Conservation (phyloP, 1,284 basidiomycete genomes). For the Heliocybe sulcata region DNA sequence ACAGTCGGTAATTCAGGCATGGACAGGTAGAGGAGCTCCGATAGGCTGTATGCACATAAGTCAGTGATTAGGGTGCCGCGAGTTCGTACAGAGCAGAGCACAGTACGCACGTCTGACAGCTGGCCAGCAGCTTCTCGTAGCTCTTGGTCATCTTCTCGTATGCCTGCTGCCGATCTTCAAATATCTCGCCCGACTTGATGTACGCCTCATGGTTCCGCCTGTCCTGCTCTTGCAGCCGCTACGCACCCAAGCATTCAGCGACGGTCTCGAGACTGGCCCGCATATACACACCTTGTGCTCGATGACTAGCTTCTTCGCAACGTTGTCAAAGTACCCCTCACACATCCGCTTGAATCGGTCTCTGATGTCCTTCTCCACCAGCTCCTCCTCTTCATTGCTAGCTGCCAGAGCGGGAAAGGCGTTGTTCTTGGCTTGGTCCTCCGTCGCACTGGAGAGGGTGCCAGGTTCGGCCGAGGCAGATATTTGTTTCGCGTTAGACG, state of each 20-base stretch:
- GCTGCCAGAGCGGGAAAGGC: conserved; percentile 30
- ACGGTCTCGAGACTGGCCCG: background rate
- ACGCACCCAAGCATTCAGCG: conserved; percentile 2
- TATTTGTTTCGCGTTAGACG: conserved; percentile 45
- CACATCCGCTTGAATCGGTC: conserved; percentile 91
- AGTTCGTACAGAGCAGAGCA: background rate
- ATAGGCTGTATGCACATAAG: conserved; percentile 46
- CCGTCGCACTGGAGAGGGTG: conserved; percentile 37
- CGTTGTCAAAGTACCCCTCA: conserved; percentile 87
- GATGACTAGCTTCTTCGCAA: conserved; percentile 85
- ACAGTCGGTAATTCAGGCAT: conserved; percentile 79
- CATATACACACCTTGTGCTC: conserved; percentile 75
- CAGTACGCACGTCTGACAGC: conserved; percentile 68
- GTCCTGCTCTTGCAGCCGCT: conserved; percentile 96
- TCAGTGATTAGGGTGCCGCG: background rate
- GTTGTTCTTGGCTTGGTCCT: conserved; percentile 25
- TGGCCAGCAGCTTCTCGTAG: conserved; percentile 86
- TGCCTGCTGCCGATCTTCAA: conserved; percentile 96
- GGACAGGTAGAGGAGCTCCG: conserved; percentile 79
- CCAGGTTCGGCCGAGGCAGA: conserved; percentile 45
- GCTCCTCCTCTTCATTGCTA: conserved; percentile 52
- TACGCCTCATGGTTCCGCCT: conserved; percentile 96
- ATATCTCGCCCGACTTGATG: conserved; percentile 97
- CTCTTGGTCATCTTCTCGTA: conserved; percentile 98
- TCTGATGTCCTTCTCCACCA: conserved; percentile 79